Base-by-base conservation (phyloP, 2,329 filamentous ascomycete species). In the Thielaviopsis musarum region DNA sequence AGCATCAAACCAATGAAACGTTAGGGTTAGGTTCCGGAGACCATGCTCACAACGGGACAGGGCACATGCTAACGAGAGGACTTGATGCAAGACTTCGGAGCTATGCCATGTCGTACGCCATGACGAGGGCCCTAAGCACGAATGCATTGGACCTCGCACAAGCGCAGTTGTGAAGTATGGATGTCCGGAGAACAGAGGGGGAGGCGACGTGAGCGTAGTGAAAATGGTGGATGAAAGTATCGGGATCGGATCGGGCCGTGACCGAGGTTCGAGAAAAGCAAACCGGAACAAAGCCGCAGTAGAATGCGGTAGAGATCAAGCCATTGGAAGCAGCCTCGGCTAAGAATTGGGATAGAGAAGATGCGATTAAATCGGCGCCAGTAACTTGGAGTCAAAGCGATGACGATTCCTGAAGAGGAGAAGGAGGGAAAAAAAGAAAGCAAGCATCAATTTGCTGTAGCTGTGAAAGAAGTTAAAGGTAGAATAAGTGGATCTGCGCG, bases 11-110 rank as follows among this genome's bases (percentile, higher is more conserved):
- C 87, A 86, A 82, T 75, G 71, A 69, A 75, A 52, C 49, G 60
- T 62, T 95, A 95, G 91, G 91, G 91, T 95, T 95, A 95, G 91
- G 87, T 91, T 91, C 87, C 88, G 83, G 85, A 73, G 75, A 73
- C 75, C 76, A 76, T 81, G 84, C 80, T 78, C 80, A 73, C 73
- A 74, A 70, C 69, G 69, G 67, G 69, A 64, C 64, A 59, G 64
- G 49, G 24, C 34, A n/a, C n/a, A 48, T n/a, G 67, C 71, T 70
- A 72, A 73, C 70, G 72, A 69, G 68, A 69, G 69, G 64, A 68
- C 66, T 66, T 67, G 45, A 67, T 67, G 64, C 68, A 72, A 70
- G 67, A 70, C 69, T 64, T 62, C 65, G 63, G 61, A 63, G 60
- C 66, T 71, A 68, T 67, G 69, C 70, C 69, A 67, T 62, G 69